Conservation (phyloP, 2,329 filamentous ascomycete species). For the Tricladium varicosporioides region DNA sequence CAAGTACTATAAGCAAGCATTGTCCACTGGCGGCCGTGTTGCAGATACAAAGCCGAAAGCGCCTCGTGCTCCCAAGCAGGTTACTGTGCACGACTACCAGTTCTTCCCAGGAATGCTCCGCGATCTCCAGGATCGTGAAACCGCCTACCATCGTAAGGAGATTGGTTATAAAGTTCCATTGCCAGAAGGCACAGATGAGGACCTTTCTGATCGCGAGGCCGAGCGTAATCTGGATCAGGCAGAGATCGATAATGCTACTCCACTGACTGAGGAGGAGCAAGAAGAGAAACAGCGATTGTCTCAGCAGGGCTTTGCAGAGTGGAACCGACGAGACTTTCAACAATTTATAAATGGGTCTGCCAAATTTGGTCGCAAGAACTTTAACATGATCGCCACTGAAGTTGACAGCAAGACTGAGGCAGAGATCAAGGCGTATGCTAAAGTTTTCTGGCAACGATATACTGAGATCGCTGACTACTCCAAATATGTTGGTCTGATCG, state of each 20-base stretch:
- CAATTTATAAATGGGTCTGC: conserved; percentile 96
- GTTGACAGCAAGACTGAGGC: conserved; percentile 84
- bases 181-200: conserved; percentile 85
- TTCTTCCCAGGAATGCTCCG: conserved; percentile 85
- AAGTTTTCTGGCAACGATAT: conserved; percentile 95
- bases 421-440: conserved; percentile 88
- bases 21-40: conserved; percentile 74
- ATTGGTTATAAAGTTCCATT: conserved; percentile 93
- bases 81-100: conserved; percentile 91
- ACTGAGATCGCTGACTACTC: conserved; percentile 84
- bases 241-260: conserved; percentile 88
- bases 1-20: conserved; percentile 92
- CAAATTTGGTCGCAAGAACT: conserved; percentile 86
- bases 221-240: conserved; percentile 85
- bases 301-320: conserved; percentile 82
- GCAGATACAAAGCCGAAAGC: conserved; percentile 91
- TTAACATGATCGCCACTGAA: conserved; percentile 80
- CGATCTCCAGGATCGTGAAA: conserved; percentile 94
- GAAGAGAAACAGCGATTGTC: conserved; percentile 82
- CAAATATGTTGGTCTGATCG: conserved; percentile 86
- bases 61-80: conserved; percentile 91
- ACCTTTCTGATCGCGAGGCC: conserved; percentile 78
- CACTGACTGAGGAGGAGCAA: conserved; percentile 85
- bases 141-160: conserved; percentile 92
- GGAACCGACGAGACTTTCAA: conserved; percentile 97